Base-by-base conservation (phyloP, 2,329 filamentous ascomycete genomes). In the Juglanconis sp. region DNA sequence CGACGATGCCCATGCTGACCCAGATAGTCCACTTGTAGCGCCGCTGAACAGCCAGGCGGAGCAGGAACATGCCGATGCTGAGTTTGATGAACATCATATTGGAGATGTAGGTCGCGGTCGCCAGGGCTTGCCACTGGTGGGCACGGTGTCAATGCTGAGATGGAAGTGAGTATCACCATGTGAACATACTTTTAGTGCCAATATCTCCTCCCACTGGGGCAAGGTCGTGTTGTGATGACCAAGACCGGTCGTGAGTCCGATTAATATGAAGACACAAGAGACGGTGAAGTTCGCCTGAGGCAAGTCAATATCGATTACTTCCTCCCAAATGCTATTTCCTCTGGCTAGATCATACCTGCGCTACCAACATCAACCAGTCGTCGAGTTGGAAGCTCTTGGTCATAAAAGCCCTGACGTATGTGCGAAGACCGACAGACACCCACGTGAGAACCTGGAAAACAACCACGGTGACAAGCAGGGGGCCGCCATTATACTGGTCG, bases 21-120 rank as follows among this genome's bases (percentile, higher is more conserved):
- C 75, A 74, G 5, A 85, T 74, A 40, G 78, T 79, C 67, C 76
- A 81, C 30, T 73, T 78, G 66, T 84, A 85, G 24, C 76, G 68
- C 51, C 71, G 76, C 47, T 76, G 71, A 3, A 75, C 73, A 1
- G 80, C 77, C 15, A 84, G 71, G 5, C 79, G 75, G 17, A 84
- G 68, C 8, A 83, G 74, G 62, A 83, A 82, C 60, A 83, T 71
- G 38, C 77, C 79, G 53, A 84, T 83, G 69, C 81, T 81, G 54
- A 84, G 70, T 69, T 85, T 85, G 70, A 83, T 78, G 62, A 84
- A 78, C 75, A 83, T 78, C 81, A 85, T 84, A 62, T 81, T 75
- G 9, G 78, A 63, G 49, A 84, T 71, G 58, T 83, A 83, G 2
- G 77, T 77, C 6, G 76, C 78, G 1, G 80, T 80, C 10, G 79